These are phyloP conservation scores for Clitopilus hobsonii DNA, from an alignment of 768 basidiomycete species.

Conservation along the genomic window DNA sequence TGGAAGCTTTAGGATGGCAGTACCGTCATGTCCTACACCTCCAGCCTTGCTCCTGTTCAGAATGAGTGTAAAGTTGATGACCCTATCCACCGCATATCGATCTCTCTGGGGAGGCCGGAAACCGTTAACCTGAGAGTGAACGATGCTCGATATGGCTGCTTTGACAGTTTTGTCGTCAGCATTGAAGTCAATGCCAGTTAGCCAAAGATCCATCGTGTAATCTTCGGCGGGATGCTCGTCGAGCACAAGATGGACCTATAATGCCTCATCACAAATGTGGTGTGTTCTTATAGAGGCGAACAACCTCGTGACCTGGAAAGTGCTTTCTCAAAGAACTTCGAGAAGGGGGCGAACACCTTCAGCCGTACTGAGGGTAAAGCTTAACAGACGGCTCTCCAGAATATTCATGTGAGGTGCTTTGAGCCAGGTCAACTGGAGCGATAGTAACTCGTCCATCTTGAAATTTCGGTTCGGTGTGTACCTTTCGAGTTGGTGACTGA, in stretches of 20 bases:
- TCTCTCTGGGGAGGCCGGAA: conserved; percentile 34
- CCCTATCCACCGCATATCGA: conserved; percentile 20
- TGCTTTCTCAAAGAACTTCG: too few species aligned
- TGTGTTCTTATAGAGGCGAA: too few species aligned
- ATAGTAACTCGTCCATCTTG: too few species aligned
- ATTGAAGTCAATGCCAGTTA: conserved; percentile 31
- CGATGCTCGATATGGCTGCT: conserved; percentile 44
- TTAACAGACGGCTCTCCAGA: too few species aligned
- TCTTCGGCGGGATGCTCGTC: conserved; percentile 6
- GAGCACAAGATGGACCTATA: neutral
- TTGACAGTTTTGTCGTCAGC: conserved; percentile 54
- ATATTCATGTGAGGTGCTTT: too few species aligned
- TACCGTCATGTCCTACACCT: conserved; percentile 55
- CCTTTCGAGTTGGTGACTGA: too few species aligned
- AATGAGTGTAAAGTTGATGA: conserved; percentile 57
- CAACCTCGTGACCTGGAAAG: too few species aligned
- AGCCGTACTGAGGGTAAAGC: too few species aligned
- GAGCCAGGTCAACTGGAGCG: too few species aligned
- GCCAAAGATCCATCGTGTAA: conserved; percentile 30
- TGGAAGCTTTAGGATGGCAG: conserved; percentile 37
- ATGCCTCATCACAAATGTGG: neutral
- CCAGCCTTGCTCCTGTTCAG: conserved; percentile 43
- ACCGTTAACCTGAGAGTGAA: conserved; percentile 59
- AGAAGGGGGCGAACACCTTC: too few species aligned
- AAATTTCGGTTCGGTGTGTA: too few species aligned